Conservation (phyloP, 495 filamentous ascomycete species). For the Hypoxylon cercidicola region DNA sequence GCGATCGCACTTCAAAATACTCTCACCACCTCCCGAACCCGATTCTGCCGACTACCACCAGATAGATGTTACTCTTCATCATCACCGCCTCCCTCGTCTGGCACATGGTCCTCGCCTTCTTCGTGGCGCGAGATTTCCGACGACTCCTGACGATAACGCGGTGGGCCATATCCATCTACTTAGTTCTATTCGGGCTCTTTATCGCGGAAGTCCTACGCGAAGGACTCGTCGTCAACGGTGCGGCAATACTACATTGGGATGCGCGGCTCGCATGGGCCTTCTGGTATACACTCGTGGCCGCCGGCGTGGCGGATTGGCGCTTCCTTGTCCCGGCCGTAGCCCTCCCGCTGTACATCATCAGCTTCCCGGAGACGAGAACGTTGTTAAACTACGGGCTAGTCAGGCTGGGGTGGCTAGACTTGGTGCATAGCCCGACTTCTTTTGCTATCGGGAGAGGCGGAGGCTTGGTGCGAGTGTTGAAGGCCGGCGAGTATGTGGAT, state of each 20-base stretch:
- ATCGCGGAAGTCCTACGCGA: slow-evolving; percentile 13
- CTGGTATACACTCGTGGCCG: slow-evolving; percentile 17
- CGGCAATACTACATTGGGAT: slow-evolving; percentile 11
- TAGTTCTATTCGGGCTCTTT: slow-evolving; percentile 22
- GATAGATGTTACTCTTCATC: slow-evolving; percentile 17
- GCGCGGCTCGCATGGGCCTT: slow-evolving; percentile 6
- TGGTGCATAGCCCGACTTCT: slow-evolving; percentile 27
- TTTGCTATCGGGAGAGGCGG: slow-evolving; percentile 1
- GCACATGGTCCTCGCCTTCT: slow-evolving; percentile 17
- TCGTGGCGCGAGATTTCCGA: slow-evolving; percentile 2
- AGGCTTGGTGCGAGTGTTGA: neutral
- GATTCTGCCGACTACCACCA: too few species aligned
- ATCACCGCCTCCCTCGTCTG: slow-evolving; percentile 17
- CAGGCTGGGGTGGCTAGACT: slow-evolving; percentile 23
- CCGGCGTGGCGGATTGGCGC: neutral
- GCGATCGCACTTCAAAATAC: too few species aligned
- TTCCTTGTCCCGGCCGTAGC: slow-evolving; percentile 12
- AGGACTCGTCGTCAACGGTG: slow-evolving; percentile 26
- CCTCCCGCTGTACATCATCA: slow-evolving; percentile 5
- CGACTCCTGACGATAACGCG: slow-evolving; percentile 24
- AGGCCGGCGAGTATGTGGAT: neutral
- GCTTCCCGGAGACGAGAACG: slow-evolving; percentile 11
- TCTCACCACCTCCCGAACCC: too few species aligned
- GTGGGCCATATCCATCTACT: slow-evolving; percentile 21
- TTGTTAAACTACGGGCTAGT: slow-evolving; percentile 32